phyloP scores from a whole-genome alignment of 805 yeast species.

The Kazachstania africana region DNA sequence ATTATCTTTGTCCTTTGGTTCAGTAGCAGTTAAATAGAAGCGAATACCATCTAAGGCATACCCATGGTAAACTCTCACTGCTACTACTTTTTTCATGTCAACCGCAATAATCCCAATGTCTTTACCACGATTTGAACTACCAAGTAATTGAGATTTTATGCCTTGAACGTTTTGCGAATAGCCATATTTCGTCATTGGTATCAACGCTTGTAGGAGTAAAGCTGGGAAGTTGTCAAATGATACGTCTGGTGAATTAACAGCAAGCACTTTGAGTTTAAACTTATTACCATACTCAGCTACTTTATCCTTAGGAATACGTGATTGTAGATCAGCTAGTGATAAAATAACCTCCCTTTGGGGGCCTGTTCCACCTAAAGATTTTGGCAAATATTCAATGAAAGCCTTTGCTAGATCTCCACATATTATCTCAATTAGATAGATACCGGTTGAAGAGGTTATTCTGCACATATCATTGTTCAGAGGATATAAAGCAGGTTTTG shows the following conservation, averaged over 20 bases:
- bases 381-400: conserved; percentile 51
- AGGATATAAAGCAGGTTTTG: conserved; percentile 35
- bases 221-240: conserved; percentile 37
- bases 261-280: conserved; percentile 38
- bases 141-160: conserved; percentile 20
- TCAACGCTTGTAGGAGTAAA: conserved; percentile 7
- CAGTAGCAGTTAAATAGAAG: conserved; percentile 28
- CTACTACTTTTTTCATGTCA: conserved; percentile 27
- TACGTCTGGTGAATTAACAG: conserved; percentile 50
- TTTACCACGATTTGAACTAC: conserved; percentile 17
- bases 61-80: conserved; percentile 61
- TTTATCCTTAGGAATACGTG: conserved; percentile 22
- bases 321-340: conserved; percentile 34
- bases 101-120: conserved; percentile 22
- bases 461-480: conserved; percentile 33
- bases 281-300: conserved; percentile 20
- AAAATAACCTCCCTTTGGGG: conserved; percentile 42
- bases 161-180: conserved; percentile 13
- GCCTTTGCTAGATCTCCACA: conserved; percentile 42
- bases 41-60: conserved; percentile 73
- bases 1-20: background rate
- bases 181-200: conserved; percentile 22
- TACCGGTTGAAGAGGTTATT: conserved; percentile 50
- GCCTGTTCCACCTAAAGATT: conserved; percentile 46
- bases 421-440: conserved; percentile 62